Evolutionary conservation across 2,329 filamentous ascomycete genomes (phyloP), one percentile per base, ranked within the genome.

Genomic region (Macrophomina pseudophaseolina): DNA sequence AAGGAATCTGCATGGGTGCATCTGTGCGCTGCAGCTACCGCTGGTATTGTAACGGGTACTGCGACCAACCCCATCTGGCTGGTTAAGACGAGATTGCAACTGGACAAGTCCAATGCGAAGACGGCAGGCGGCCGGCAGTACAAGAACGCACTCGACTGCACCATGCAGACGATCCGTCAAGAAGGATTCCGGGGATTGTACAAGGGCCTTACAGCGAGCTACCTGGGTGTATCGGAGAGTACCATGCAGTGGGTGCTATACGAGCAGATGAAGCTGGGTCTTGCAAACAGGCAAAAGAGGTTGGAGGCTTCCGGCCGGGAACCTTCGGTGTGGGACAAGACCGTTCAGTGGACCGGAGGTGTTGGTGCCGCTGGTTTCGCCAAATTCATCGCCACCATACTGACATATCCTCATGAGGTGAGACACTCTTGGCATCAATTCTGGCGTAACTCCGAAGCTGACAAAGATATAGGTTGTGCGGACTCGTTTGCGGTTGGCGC

Each of bases 51-150:
- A 6, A 97, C 94, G 0, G 92, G 92, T 54, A 97, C 94, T 0
- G 92, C 91, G 28, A 98, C 94, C 44, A 97, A 97, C 79, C 94
- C 94, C 1, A 97, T 98, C 74, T 98, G 94, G 94, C 86, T 98
- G 69, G 88, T 98, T 75, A 98, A 98, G 85, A 98, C 94, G 48
- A 85, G 94, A 38, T 78, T 98, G 72, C 94, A 98, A 80, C 86
- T 98, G 40, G 94, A 98, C 82, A 96, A 94, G 82, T 92, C 91
- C 75, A 87, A 88, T 63, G 90, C 90, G 16, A 86, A 87, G 72
- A 81, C 81, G 68, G 79, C 76, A 48, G 82, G 86, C 69, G 82
- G 85, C 67, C 85, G 94, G 63, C 88, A 88, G 74, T 97, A 98
- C 80, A 88, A 88, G 76, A 97, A 97, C 78, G 94, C 92, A 69